Conservation (phyloP, 2,329 filamentous ascomycete species). For the Cordyceps cicadae region DNA sequence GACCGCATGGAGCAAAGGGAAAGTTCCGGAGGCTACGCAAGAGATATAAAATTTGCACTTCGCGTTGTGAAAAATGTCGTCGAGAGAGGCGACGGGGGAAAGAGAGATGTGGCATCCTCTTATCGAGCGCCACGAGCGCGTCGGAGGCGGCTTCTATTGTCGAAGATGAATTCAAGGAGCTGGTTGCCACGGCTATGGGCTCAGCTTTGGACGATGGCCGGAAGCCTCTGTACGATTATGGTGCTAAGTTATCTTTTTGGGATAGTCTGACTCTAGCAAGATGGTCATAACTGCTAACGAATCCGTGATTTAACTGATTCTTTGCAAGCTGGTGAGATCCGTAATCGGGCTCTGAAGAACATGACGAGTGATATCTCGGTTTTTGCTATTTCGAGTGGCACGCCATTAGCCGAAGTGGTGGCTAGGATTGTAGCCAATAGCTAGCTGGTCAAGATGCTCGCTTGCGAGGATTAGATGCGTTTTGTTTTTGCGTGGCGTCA, state of each 20-base stretch:
- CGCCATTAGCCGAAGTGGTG: not conserved
- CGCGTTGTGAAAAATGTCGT: no score
- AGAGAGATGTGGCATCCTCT: not conserved
- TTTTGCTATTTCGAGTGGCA: not conserved
- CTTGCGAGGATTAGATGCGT: not conserved
- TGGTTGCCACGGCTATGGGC: not conserved
- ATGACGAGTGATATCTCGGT: not conserved
- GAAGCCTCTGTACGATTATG: conserved; percentile 1
- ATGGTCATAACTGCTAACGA: not conserved
- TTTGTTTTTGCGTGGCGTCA: not conserved
- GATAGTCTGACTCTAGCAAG: not conserved
- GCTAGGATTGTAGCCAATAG: not conserved
- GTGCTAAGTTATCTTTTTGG: not conserved
- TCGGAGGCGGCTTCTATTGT: not conserved
- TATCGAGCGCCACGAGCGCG: not conserved
- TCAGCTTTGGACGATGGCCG: not conserved
- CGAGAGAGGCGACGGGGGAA: no score
- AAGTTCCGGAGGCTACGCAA: no score
- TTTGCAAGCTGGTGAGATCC: not conserved
- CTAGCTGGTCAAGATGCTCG: not conserved
- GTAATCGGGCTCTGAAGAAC: not conserved
- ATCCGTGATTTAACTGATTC: not conserved
- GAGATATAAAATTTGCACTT: no score
- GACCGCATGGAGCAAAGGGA: no score
- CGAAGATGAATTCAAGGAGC: not conserved